Evolutionary conservation across 495 filamentous ascomycete genomes (phyloP).

Genomic region (Talaromyces ruber): DNA sequence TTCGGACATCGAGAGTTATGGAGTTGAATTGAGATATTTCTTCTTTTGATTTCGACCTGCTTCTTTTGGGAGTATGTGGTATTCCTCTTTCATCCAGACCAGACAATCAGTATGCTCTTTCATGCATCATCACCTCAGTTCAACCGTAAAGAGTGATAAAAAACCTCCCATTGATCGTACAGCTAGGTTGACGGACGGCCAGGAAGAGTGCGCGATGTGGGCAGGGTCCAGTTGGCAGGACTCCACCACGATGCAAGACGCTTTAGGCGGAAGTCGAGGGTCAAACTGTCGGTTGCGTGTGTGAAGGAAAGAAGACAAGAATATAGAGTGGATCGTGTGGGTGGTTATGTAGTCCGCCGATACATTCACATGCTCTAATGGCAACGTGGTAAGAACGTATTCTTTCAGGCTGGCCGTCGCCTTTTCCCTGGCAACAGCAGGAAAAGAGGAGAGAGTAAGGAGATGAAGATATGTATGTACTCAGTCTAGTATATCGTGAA

Average conservation of each 20-base stretch:
- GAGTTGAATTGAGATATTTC: background rate
- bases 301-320: background rate
- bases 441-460: background rate
- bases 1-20: background rate
- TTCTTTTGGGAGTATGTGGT: background rate
- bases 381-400: background rate
- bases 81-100: background rate
- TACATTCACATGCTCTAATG: background rate
- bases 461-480: background rate
- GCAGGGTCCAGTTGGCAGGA: background rate
- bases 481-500: background rate
- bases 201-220: constrained; percentile 3
- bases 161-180: background rate
- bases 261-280: background rate
- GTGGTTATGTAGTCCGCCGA: background rate
- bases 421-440: background rate
- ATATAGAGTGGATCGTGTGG: background rate
- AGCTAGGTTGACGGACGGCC: background rate
- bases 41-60: background rate
- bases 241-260: constrained; percentile 3
- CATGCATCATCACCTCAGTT: background rate
- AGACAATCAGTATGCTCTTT: background rate
- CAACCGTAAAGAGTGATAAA: no score
- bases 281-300: background rate
- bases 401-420: background rate